Conservation (phyloP, 1,284 basidiomycete genomes). For the Thelephora terrestris region DNA sequence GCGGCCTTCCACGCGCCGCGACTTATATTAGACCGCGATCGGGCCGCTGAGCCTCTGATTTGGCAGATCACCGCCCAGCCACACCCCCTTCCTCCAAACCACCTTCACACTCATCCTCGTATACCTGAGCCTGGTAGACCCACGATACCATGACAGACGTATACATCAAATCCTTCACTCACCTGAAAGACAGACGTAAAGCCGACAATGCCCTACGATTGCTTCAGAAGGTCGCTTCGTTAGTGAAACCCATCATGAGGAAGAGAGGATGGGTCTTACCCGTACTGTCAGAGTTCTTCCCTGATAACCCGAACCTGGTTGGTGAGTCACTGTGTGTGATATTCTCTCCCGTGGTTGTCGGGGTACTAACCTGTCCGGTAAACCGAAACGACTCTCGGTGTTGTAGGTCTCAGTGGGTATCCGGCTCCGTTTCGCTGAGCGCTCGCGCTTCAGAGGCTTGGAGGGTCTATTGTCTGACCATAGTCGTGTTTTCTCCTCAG, state of each 20-base stretch:
- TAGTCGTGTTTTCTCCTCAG: conserved; percentile 23
- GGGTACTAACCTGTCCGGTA: not conserved
- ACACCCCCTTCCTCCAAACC: too few species aligned
- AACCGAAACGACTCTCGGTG: conserved; percentile 2
- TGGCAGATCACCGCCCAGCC: too few species aligned
- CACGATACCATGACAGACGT: conserved; percentile 30
- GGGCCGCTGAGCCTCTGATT: too few species aligned
- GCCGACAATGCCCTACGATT: conserved; percentile 51
- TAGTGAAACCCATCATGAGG: conserved; percentile 86
- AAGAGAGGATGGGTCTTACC: conserved; percentile 75
- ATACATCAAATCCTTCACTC: conserved; percentile 54
- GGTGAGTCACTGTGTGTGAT: conserved; percentile 40
- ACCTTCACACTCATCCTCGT: too few species aligned
- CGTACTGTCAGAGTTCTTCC: conserved; percentile 80
- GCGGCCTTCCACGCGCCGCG: too few species aligned
- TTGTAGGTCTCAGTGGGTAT: conserved; percentile 23
- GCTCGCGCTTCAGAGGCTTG: not conserved
- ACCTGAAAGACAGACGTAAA: conserved; percentile 53
- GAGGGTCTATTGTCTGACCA: conserved; percentile 21
- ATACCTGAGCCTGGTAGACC: not conserved
- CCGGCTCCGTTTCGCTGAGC: not conserved
- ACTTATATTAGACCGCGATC: too few species aligned
- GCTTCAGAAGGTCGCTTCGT: conserved; percentile 65
- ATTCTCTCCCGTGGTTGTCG: not conserved
- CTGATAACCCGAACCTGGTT: conserved; percentile 59